A percentile compares a stretch with the other conserved stretches of the same genome.
Evolutionary conservation across 345 rosid species (phyloP).

Genomic region (Mangifera indica): DNA sequence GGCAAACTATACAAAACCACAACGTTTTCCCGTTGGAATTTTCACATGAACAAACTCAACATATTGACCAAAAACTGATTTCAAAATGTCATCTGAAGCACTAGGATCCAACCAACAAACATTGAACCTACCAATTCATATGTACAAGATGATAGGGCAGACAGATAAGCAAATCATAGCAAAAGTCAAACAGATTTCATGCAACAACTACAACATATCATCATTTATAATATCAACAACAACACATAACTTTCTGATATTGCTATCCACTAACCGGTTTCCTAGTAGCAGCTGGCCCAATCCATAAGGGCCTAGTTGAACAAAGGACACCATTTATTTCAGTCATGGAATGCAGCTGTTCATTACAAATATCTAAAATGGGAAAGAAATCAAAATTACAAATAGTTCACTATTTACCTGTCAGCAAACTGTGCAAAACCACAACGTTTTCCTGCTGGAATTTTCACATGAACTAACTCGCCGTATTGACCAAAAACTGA

Average conservation of each 20-base stretch:
- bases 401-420: constrained; percentile 41
- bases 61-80: constrained; percentile 74
- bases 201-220: constrained; percentile 12
- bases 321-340: constrained; percentile 92
- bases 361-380: constrained; percentile 31
- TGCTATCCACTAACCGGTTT: constrained; percentile 62
- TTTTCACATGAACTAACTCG: constrained; percentile 88
- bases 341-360: constrained; percentile 80
- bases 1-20: constrained; percentile 96
- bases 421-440: constrained; percentile 94
- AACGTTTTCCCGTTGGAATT: constrained; percentile 90
- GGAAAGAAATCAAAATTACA: not conserved
- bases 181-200: constrained; percentile 11
- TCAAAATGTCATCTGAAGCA: constrained; percentile 79
- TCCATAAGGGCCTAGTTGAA: constrained; percentile 87
- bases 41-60: constrained; percentile 93
- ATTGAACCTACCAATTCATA: constrained; percentile 40
- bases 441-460: constrained; percentile 91
- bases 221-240: not conserved
- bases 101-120: constrained; percentile 56
- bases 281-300: constrained; percentile 89
- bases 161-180: constrained; percentile 12
- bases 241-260: constrained; percentile 64
- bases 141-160: constrained; percentile 2
- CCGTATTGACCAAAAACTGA: constrained; percentile 83